These are phyloP conservation scores for Ophiostoma quercus DNA, from an alignment of 2,329 filamentous ascomycete genomes.

Conservation along the genomic window DNA sequence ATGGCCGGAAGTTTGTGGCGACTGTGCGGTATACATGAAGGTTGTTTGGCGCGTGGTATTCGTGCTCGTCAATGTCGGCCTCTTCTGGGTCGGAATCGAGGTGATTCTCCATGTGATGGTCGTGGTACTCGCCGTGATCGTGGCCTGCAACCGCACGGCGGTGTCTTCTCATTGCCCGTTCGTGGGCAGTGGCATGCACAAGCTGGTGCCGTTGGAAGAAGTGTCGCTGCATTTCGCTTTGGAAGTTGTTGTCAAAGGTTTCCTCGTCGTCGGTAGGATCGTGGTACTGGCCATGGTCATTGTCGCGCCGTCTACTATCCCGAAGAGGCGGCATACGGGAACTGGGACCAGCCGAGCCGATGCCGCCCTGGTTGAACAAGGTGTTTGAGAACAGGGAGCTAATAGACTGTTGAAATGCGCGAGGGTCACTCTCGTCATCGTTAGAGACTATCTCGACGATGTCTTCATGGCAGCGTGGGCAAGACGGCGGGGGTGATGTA, in stretches of 20 bases:
- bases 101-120: conserved; percentile 19
- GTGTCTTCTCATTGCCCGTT: background rate
- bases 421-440: conserved; percentile 54
- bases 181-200: background rate
- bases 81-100: conserved; percentile 43
- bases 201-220: background rate
- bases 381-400: conserved; percentile 16
- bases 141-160: background rate
- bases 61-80: conserved; percentile 52
- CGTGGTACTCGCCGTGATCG: background rate
- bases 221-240: background rate
- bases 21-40: conserved; percentile 40
- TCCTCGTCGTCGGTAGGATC: background rate
- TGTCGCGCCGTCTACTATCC: background rate
- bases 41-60: conserved; percentile 35
- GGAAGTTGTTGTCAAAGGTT: background rate
- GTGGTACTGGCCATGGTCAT: background rate
- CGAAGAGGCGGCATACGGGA: background rate
- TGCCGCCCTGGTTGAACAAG: conserved; percentile 14
- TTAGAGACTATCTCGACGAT: conserved; percentile 75
- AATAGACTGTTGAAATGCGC: conserved; percentile 34
- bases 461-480: conserved; percentile 72
- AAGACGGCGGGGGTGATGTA: conserved; percentile 65
- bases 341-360: background rate
- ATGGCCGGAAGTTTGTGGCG: conserved; percentile 14